Evolutionary conservation across 1,284 basidiomycete species (phyloP).

Genomic region (Microbotryum violaceum): DNA sequence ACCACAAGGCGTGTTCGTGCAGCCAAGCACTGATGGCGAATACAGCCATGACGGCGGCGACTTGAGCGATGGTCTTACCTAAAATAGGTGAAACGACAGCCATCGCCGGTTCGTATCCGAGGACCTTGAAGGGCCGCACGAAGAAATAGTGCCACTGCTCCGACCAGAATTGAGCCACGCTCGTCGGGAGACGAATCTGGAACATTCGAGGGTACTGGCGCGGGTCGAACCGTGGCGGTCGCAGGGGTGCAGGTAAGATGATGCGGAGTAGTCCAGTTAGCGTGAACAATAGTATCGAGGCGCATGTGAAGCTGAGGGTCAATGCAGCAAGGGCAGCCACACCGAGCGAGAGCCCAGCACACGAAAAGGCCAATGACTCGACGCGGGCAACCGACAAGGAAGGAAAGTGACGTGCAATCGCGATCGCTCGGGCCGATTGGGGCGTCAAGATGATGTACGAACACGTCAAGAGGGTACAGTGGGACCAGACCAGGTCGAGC

Average conservation of each 20-base stretch:
- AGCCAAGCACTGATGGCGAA: conserved; percentile 24
- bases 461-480: conserved; percentile 12
- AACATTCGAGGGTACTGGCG: conserved; percentile 25
- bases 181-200: conserved; percentile 5
- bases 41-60: conserved; percentile 12
- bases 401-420: neutral
- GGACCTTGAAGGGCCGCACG: conserved; percentile 21
- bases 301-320: conserved; percentile 15
- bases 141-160: conserved; percentile 26
- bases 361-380: conserved; percentile 3
- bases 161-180: conserved; percentile 19
- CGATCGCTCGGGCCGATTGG: too few species aligned
- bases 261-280: neutral
- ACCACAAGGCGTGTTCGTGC: conserved; percentile 21
- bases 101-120: conserved; percentile 13
- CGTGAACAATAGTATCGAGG: conserved; percentile 12
- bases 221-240: conserved; percentile 13
- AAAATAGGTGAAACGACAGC: neutral
- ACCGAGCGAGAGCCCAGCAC: conserved; percentile 15
- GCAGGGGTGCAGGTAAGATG: conserved; percentile 1
- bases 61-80: conserved; percentile 8
- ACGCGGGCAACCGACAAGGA: neutral
- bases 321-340: conserved; percentile 19
- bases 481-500: conserved; percentile 17
- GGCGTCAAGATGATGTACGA: conserved; percentile 12